Percentiles rank a stretch among this genome's conserved stretches.
Evolutionary conservation across 371 early-diverging fungal genomes (phyloP).

Genomic region (Circinella umbellata): DNA sequence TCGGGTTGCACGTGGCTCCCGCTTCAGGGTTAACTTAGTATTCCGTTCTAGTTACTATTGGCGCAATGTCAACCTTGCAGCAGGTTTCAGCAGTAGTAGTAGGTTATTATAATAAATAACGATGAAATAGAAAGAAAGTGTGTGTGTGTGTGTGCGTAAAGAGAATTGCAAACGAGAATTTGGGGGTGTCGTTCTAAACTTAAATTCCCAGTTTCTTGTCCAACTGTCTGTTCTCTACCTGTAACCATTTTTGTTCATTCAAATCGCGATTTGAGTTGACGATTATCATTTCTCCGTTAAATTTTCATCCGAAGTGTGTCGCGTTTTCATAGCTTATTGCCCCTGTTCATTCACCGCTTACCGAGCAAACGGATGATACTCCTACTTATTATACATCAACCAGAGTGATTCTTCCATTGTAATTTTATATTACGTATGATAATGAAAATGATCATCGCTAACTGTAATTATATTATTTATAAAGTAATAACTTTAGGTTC

Average conservation of each 20-base stretch:
- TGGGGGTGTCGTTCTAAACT: neutral
- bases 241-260: slow-evolving; percentile 2
- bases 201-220: neutral
- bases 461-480: too few relatives aligned
- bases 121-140: neutral
- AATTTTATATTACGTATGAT: too few relatives aligned
- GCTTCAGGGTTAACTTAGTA: neutral
- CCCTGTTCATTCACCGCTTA: neutral
- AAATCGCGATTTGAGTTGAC: neutral
- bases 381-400: too few relatives aligned
- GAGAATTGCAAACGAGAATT: neutral
- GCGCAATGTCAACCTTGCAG: slow-evolving; percentile 3
- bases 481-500: too few relatives aligned
- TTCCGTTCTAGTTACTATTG: slow-evolving; percentile 5
- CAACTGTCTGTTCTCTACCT: slow-evolving; percentile 1
- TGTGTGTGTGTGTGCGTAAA: neutral
- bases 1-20: slow-evolving; percentile 8
- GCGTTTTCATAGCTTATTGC: too few relatives aligned
- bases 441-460: too few relatives aligned
- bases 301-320: too few relatives aligned
- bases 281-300: too few relatives aligned
- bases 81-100: neutral
- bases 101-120: neutral
- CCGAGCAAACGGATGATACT: too few relatives aligned
- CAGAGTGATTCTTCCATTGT: too few relatives aligned